phyloP scores from a whole-genome alignment of 1,139 yeast species.

The Suhomyces bribrorum region DNA sequence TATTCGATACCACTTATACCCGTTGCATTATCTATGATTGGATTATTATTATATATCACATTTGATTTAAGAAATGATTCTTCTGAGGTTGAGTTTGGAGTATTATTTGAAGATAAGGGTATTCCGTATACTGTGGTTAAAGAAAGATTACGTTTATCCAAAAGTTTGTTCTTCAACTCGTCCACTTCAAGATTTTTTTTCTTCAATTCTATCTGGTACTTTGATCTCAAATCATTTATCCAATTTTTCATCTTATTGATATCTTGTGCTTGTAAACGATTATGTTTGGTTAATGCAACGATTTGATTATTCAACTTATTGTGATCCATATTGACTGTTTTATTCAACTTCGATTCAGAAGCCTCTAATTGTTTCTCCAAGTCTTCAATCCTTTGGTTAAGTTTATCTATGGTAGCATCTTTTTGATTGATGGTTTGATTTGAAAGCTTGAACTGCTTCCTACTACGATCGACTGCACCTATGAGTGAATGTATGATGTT shows the following conservation, averaged over 20 bases:
- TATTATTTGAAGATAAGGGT: constrained; percentile 13
- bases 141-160: constrained; percentile 38
- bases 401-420: constrained; percentile 31
- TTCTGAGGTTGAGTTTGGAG: constrained; percentile 1
- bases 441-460: constrained; percentile 36
- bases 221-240: constrained; percentile 35
- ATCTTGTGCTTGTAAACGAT: constrained; percentile 34
- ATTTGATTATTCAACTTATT: constrained; percentile 22
- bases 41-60: constrained; percentile 36
- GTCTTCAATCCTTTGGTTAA: constrained; percentile 25
- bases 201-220: constrained; percentile 45
- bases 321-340: constrained; percentile 21
- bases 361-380: constrained; percentile 23
- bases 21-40: constrained; percentile 32
- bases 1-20: constrained; percentile 9
- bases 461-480: constrained; percentile 41
- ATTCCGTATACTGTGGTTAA: constrained; percentile 35
- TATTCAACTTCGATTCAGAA: constrained; percentile 19
- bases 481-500: constrained; percentile 45
- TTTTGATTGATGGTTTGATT: constrained; percentile 33
- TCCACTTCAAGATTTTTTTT: constrained; percentile 38
- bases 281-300: constrained; percentile 23
- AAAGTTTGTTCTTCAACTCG: constrained; percentile 40
- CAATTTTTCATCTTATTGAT: constrained; percentile 30
- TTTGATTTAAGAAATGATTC: constrained; percentile 23